These are phyloP conservation scores for Phytopythium chamaehyphon DNA, from an alignment of 352 stramenopile species.

Conservation along the genomic window DNA sequence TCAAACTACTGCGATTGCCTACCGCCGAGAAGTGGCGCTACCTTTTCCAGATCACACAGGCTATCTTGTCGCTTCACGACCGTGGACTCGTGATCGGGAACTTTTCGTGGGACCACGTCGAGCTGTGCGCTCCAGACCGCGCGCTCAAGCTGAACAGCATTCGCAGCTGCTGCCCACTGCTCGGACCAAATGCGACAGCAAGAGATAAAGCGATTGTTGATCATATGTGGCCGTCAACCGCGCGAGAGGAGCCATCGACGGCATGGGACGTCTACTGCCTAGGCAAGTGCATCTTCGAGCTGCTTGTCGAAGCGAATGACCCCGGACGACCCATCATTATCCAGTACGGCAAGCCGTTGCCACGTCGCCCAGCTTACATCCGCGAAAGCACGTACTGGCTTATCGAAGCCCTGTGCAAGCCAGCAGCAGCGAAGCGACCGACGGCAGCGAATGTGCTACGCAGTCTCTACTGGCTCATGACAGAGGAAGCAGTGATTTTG, in stretches of 20 bases:
- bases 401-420: constrained; percentile 1
- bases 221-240: neutral
- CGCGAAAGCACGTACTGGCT: constrained; percentile 4
- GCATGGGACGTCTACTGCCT: constrained; percentile 1
- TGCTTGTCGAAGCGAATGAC: constrained; percentile 4
- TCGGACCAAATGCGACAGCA: neutral
- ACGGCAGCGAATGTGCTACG: neutral
- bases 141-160: constrained; percentile 2
- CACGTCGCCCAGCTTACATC: neutral
- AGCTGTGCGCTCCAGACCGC: neutral
- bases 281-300: constrained; percentile 4
- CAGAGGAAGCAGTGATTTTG: constrained; percentile 1
- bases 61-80: constrained; percentile 1
- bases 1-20: neutral
- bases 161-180: neutral
- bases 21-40: constrained; percentile 3
- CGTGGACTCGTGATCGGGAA: constrained; percentile 1
- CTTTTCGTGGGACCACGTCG: constrained; percentile 5
- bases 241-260: neutral
- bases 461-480: constrained; percentile 4
- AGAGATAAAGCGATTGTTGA: neutral
- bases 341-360: constrained; percentile 3
- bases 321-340: neutral
- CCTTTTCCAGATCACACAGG: constrained; percentile 1
- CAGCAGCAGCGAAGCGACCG: neutral